These are phyloP conservation scores for Geotrichum cucujoidarum DNA, from an alignment of 1,139 yeast species.

Conservation along the genomic window DNA sequence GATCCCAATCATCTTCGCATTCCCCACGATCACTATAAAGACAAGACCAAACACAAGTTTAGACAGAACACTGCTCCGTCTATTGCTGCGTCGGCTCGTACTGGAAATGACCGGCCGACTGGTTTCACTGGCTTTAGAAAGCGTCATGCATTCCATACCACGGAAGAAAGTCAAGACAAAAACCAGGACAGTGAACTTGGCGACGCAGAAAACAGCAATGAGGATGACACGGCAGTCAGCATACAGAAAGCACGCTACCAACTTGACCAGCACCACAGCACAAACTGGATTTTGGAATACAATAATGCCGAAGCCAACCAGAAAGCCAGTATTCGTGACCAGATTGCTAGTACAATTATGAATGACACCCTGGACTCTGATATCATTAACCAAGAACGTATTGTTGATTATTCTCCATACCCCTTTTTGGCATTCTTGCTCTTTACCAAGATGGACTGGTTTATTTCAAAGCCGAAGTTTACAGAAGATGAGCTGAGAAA, in stretches of 20 bases:
- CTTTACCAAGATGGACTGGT: slow-evolving; percentile 54
- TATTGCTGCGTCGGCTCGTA: no score
- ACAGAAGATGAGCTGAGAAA: slow-evolving; percentile 50
- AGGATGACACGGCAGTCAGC: slow-evolving; percentile 27
- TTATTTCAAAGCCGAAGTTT: slow-evolving; percentile 52
- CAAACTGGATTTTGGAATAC: slow-evolving; percentile 59
- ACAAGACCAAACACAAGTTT: background rate
- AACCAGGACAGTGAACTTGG: slow-evolving; percentile 17
- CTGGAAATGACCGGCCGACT: no score
- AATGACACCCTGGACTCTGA: slow-evolving; percentile 41
- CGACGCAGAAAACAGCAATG: slow-evolving; percentile 13
- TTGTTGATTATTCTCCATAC: slow-evolving; percentile 53
- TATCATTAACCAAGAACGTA: slow-evolving; percentile 46
- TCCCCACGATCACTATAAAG: background rate
- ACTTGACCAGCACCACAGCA: slow-evolving; percentile 46
- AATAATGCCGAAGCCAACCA: slow-evolving; percentile 27
- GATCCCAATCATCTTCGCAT: background rate
- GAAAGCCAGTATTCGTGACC: slow-evolving; percentile 46
- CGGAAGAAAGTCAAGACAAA: background rate
- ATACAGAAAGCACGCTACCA: slow-evolving; percentile 36
- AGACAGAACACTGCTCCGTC: background rate
- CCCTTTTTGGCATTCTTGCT: slow-evolving; percentile 63
- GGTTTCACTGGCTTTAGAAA: background rate
- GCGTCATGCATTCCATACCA: background rate
- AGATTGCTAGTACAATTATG: slow-evolving; percentile 52